These are phyloP conservation scores for Aureobasidium vineae DNA, from an alignment of 2,329 filamentous ascomycete genomes.

Conservation along the genomic window DNA sequence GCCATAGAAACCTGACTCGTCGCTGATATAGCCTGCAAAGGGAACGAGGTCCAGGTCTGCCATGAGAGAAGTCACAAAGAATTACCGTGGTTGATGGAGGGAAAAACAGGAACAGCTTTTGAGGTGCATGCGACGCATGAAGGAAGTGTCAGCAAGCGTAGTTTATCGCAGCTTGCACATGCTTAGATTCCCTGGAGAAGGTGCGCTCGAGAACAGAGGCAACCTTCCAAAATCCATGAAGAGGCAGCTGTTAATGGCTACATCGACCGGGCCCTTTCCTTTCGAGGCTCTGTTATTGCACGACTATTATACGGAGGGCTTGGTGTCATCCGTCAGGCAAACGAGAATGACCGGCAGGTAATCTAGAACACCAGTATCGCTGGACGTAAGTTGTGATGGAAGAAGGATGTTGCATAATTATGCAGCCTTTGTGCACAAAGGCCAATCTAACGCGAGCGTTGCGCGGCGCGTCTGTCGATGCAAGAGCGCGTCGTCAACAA, in stretches of 20 bases:
- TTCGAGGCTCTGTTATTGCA: not conserved
- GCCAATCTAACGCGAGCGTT: conserved; percentile 11
- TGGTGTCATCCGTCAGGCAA: not conserved
- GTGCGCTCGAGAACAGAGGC: not conserved
- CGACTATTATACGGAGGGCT: not conserved
- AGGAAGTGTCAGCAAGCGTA: not conserved
- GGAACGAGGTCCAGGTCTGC: not conserved
- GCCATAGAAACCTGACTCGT: conserved; percentile 50
- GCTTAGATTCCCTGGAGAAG: not conserved
- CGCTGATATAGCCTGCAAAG: conserved; percentile 38
- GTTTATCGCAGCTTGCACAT: too few species aligned
- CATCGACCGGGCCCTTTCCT: not conserved
- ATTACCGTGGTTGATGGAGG: not conserved
- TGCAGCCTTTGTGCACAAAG: not conserved
- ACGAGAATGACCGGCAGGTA: not conserved
- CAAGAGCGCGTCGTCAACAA: conserved; percentile 16
- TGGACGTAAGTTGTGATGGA: not conserved
- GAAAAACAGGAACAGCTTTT: not conserved
- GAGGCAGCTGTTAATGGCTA: not conserved
- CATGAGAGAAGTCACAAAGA: not conserved
- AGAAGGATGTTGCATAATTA: not conserved
- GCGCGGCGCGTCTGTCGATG: conserved; percentile 12
- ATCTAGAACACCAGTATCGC: not conserved
- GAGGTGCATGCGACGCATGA: not conserved
- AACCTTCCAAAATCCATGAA: not conserved